Percentiles rank a stretch among this genome's conserved stretches.
Conservation (phyloP, 129 eudicot species). For the Apium graveolens region DNA sequence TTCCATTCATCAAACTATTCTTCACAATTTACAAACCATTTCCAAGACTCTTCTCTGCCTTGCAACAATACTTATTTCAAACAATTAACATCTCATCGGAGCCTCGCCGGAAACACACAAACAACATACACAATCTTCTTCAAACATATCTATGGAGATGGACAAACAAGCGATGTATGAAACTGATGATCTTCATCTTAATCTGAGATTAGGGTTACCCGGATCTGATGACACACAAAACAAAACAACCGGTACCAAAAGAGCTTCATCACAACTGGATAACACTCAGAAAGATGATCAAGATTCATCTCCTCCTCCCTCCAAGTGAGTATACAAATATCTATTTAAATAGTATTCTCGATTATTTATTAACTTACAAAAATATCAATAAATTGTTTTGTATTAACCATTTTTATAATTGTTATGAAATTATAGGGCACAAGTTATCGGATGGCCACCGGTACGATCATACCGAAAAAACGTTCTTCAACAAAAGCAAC, state of each 20-base stretch:
- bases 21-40: background rate
- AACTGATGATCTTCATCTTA: slow-evolving; percentile 8
- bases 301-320: slow-evolving; percentile 23
- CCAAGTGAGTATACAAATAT: slow-evolving; percentile 25
- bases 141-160: background rate
- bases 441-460: slow-evolving; percentile 50
- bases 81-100: background rate
- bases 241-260: slow-evolving; percentile 16
- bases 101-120: background rate
- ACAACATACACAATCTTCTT: background rate
- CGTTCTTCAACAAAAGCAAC: slow-evolving; percentile 8
- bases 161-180: background rate
- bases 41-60: background rate
- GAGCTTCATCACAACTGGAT: slow-evolving; percentile 19
- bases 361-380: no score
- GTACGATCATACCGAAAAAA: slow-evolving; percentile 27
- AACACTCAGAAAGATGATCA: background rate
- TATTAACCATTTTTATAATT: background rate
- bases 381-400: no score
- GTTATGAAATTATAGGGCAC: slow-evolving; percentile 21
- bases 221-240: slow-evolving; percentile 13
- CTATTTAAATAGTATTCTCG: no score
- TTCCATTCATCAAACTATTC: background rate
- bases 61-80: background rate
- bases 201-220: slow-evolving; percentile 28